Base-by-base conservation (phyloP, 129 eudicot genomes). In the Scalesia atractyloides region DNA sequence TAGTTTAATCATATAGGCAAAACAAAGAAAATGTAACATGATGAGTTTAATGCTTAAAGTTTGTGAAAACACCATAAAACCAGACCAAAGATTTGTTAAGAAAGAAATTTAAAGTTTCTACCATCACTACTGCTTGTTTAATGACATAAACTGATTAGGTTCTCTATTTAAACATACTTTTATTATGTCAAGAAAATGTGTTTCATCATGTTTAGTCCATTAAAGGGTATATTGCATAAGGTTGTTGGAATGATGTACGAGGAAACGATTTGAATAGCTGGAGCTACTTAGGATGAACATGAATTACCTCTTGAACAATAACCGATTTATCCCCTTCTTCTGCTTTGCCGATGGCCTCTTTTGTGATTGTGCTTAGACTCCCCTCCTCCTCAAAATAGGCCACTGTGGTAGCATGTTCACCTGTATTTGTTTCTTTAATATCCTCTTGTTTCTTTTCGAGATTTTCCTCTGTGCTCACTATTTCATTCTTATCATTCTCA, bases 241-340 rank as follows among this genome's bases (percentile, higher is more conserved):
- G 68, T 33, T 22, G 61, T 62, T 20, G 60, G 58, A 49, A 11
- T 53, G 53, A 13, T 15, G 56, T 15, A n/a, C 56, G 10, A 50
- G 2, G 56, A 3, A 15, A 50, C 4, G 62, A 9, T 70, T 56
- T 36, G 34, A 71, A 14, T 71, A 22, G 36, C 30, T 26, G 12
- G 33, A 59, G 44, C 14, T 59, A 24, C 47, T 14, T 61, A 18
- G 51, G 62, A 26, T 62, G 61, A 64, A 62, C 14, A 48, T 63
- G 51, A 50, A 62, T 73, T 73, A 73, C 78, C 78, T 73, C 71
- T 17, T 66, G 80, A 75, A 7, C 33, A 66, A 12, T 36, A 75
- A 7, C 36, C 16, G 48, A 11, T 53, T 15, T 73, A 18, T 63
- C 60, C 34, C 10, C 67, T 61, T 15, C 53, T 66, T 49, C 64